Evolutionary conservation across 1,139 yeast genomes (phyloP).

Genomic region (Entelexis paramagnoliae): DNA sequence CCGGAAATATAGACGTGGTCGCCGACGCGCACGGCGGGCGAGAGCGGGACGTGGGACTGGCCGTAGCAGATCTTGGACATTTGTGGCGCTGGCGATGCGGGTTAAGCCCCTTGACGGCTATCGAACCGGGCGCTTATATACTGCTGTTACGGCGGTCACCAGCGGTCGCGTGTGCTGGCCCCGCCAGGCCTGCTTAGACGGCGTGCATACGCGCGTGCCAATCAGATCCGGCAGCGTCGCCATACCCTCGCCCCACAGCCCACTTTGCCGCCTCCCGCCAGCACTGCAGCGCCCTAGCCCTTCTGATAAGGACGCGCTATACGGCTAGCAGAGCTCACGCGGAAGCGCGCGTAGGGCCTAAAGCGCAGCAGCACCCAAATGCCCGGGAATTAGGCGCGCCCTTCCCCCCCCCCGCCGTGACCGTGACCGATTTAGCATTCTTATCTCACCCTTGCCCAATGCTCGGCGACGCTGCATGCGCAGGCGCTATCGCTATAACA

Average conservation of each 20-base stretch:
- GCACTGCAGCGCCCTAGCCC: background rate
- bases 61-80: slow-evolving; percentile 18
- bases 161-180: background rate
- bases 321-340: background rate
- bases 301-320: background rate
- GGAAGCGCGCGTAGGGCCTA: background rate
- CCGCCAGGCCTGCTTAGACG: background rate
- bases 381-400: background rate
- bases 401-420: background rate
- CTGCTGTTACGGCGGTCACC: background rate
- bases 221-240: background rate
- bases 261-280: background rate
- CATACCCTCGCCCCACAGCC: background rate
- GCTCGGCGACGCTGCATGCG: background rate
- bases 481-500: background rate
- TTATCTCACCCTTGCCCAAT: background rate
- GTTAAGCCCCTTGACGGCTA: too few relatives aligned
- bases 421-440: too few relatives aligned
- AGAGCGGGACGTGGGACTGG: slow-evolving; percentile 17
- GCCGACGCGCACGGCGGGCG: slow-evolving; percentile 22
- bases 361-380: too few relatives aligned
- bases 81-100: background rate
- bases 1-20: slow-evolving; percentile 70
- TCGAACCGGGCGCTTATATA: background rate
- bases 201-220: background rate